A percentile compares a stretch with the other conserved stretches of the same genome.
phyloP scores from a whole-genome alignment of 1,139 yeast species.

The Nakaseomyces nivariensis region DNA sequence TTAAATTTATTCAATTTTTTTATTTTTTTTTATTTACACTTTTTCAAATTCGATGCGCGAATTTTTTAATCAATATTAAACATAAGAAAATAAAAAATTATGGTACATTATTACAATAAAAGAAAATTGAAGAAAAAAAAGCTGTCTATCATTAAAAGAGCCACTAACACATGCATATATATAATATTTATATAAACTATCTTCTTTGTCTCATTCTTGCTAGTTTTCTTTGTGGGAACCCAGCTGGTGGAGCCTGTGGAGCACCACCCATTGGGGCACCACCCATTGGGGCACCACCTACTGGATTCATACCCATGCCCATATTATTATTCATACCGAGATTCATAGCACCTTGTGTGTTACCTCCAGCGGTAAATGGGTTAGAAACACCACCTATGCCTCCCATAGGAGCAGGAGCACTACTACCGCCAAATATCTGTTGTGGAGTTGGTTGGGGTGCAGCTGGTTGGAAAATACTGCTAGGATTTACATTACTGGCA shows the following conservation, averaged over 20 bases:
- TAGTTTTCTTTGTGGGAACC: conserved; percentile 14
- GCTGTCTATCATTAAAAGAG: no score
- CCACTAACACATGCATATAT: neutral
- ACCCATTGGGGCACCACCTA: conserved; percentile 1
- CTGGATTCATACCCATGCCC: neutral
- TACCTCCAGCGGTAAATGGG: neutral
- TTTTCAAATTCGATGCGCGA: no score
- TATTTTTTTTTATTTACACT: no score
- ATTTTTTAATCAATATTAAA: no score
- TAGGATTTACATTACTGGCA: neutral
- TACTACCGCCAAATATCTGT: conserved; percentile 13
- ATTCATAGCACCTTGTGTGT: conserved; percentile 5
- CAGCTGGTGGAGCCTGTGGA: conserved; percentile 1
- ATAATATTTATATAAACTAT: conserved; percentile 1
- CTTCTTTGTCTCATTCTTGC: conserved; percentile 25
- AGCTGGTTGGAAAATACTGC: neutral
- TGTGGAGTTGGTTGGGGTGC: conserved; percentile 8
- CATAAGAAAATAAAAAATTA: no score
- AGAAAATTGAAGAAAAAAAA: no score
- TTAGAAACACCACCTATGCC: neutral
- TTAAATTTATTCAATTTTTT: no score
- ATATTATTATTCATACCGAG: neutral
- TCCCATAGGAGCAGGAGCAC: no score
- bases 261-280: neutral
- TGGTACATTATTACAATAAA: no score